These are phyloP conservation scores for Lachancea fermentati DNA, from an alignment of 805 yeast species.

Conservation along the genomic window DNA sequence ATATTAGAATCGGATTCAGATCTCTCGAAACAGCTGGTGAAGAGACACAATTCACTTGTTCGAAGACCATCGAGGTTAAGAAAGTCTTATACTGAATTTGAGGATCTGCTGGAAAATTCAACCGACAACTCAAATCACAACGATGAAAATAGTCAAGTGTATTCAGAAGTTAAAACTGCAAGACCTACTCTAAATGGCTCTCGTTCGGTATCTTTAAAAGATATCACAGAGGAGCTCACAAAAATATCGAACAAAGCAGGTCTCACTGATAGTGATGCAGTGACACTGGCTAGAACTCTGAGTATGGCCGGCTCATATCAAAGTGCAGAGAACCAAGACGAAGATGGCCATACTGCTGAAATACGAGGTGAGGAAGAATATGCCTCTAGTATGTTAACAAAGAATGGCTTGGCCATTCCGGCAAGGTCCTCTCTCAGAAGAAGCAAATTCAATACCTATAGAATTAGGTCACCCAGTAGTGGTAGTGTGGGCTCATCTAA, in stretches of 20 bases:
- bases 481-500: neutral
- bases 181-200: constrained; percentile 3
- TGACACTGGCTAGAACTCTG: constrained; percentile 72
- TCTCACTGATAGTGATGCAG: constrained; percentile 72
- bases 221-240: constrained; percentile 70
- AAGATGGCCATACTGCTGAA: constrained; percentile 4
- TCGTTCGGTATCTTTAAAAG: constrained; percentile 53
- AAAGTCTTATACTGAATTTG: constrained; percentile 28
- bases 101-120: constrained; percentile 13
- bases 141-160: constrained; percentile 25
- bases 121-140: constrained; percentile 13
- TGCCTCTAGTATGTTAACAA: constrained; percentile 29
- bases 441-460: constrained; percentile 47
- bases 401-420: constrained; percentile 26
- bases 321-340: constrained; percentile 7
- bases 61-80: constrained; percentile 33
- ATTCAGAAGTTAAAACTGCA: neutral
- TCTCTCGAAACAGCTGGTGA: constrained; percentile 11
- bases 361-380: constrained; percentile 18
- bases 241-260: constrained; percentile 73
- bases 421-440: constrained; percentile 37
- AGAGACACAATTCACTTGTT: constrained; percentile 21
- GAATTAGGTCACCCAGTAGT: constrained; percentile 33
- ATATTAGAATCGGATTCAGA: constrained; percentile 6
- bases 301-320: constrained; percentile 63